Evolutionary conservation across 2,329 filamentous ascomycete genomes (phyloP), one percentile per base, ranked within the genome.

Genomic region (Graphiopsis chlorocephala): DNA sequence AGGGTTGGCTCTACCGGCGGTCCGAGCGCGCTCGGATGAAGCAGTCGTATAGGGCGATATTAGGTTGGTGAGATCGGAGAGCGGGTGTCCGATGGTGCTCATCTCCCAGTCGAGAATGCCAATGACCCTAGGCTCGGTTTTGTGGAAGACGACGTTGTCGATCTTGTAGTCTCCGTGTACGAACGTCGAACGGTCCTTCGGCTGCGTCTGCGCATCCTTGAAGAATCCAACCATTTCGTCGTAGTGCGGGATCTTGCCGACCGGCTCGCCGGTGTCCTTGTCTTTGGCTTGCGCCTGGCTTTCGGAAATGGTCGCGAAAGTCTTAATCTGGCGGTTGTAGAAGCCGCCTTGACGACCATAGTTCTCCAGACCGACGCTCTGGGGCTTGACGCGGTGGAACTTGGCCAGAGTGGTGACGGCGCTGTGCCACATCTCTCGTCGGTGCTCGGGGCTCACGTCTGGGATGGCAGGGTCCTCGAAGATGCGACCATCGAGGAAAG

Each of bases 51-150:
- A 83, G 4, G 82, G 81, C 1, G 72, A 71, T 20, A 88, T 77
- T 20, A 98, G 82, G 78, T 98, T 98, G 77, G 89, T 88, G 47
- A 98, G 82, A 76, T 99, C 95, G 6, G 91, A 94, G 25, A 98
- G 85, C 1, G 95, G 95, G 77, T 99, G 94, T n/a, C 95, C 95
- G 63, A 97, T 89, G 0, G 95, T 98, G 38, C 92, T 93, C 92
- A 99, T 97, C 81, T 98, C 95, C 94, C 94, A 98, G 80, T 99
- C 95, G 6, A 98, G 80, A 63, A 98, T 93, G 4, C 94, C 95
- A 78, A 98, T 93, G 14, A 98, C 93, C 61, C 88, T 83, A 6
- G 93, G 88, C 76, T 94, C 90, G 0, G 91, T 93, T 79, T 91
- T 90, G 81, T 97, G 92, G 77, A 96, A 99, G 57, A 82, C 80